These are phyloP conservation scores for Lenzites betulinus DNA, from an alignment of 768 basidiomycete species.

Conservation along the genomic window DNA sequence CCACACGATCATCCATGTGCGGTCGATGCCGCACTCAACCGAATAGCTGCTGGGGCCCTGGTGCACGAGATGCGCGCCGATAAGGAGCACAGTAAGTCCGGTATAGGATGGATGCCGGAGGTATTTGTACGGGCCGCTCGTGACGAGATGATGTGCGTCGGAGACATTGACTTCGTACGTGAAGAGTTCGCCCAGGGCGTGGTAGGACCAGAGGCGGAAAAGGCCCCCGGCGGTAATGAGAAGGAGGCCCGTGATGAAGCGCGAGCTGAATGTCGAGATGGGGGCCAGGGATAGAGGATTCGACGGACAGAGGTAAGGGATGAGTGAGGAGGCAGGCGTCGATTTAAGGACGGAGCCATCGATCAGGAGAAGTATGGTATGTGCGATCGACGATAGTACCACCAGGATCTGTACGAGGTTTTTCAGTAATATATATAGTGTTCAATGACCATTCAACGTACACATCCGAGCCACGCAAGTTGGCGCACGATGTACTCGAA, in stretches of 20 bases:
- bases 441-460: not conserved
- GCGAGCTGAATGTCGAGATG: not conserved
- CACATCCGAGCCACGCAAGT: not conserved
- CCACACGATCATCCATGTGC: not conserved
- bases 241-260: conserved; percentile 8
- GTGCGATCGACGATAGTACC: not conserved
- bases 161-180: conserved; percentile 38
- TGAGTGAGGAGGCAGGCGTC: not conserved
- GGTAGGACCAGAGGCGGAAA: conserved; percentile 32
- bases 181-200: conserved; percentile 36
- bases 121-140: conserved; percentile 37
- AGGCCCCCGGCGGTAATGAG: conserved; percentile 11
- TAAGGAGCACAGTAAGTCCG: conserved; percentile 16
- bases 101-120: conserved; percentile 42
- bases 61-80: conserved; percentile 9
- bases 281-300: not conserved
- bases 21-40: not conserved
- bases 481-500: not conserved
- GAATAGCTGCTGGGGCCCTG: not conserved
- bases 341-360: not conserved
- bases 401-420: not conserved
- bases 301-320: not conserved
- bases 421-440: no score
- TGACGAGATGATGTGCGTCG: conserved; percentile 34
- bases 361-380: not conserved